A percentile compares a stretch with the other conserved stretches of the same genome.
Conservation (phyloP, 352 stramenopile species). For the Phytophthora vignae region DNA sequence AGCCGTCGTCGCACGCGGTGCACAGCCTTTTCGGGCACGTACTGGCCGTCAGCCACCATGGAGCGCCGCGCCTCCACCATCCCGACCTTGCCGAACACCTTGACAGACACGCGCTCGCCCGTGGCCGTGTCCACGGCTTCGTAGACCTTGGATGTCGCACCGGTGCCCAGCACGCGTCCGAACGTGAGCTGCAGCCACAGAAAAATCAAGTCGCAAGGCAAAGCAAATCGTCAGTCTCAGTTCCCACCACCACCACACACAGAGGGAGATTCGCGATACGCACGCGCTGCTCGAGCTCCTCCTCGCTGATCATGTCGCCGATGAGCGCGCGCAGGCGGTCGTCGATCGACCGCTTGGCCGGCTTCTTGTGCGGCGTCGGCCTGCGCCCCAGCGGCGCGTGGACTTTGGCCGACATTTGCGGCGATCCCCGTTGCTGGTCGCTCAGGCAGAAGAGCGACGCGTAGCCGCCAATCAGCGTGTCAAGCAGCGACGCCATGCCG, state of each 20-base stretch:
- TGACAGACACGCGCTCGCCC: slow-evolving; percentile 67
- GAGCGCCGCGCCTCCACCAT: slow-evolving; percentile 84
- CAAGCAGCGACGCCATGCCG: slow-evolving; percentile 31
- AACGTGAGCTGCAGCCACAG: slow-evolving; percentile 59
- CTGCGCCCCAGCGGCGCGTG: slow-evolving; percentile 29
- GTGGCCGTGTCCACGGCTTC: slow-evolving; percentile 62
- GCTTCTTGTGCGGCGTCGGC: slow-evolving; percentile 23
- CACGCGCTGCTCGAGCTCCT: slow-evolving; percentile 60
- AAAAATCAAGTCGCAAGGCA: slow-evolving; percentile 28
- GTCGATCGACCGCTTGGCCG: slow-evolving; percentile 57
- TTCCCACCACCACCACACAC: neutral
- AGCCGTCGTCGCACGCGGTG: slow-evolving; percentile 74
- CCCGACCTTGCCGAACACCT: slow-evolving; percentile 85
- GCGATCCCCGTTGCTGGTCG: slow-evolving; percentile 31
- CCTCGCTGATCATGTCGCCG: slow-evolving; percentile 66
- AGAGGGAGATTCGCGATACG: slow-evolving; percentile 10
- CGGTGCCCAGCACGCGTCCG: slow-evolving; percentile 64
- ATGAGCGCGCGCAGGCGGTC: slow-evolving; percentile 70
- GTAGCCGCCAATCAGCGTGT: slow-evolving; percentile 40
- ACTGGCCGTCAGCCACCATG: slow-evolving; percentile 73
- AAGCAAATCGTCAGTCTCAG: slow-evolving; percentile 30
- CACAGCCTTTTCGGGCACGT: slow-evolving; percentile 72
- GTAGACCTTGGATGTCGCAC: slow-evolving; percentile 83
- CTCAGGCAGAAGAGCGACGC: slow-evolving; percentile 59
- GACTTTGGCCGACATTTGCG: slow-evolving; percentile 46